phyloP scores from a whole-genome alignment of 148 eudicot genomes.

The Nepenthes mirabilis region DNA sequence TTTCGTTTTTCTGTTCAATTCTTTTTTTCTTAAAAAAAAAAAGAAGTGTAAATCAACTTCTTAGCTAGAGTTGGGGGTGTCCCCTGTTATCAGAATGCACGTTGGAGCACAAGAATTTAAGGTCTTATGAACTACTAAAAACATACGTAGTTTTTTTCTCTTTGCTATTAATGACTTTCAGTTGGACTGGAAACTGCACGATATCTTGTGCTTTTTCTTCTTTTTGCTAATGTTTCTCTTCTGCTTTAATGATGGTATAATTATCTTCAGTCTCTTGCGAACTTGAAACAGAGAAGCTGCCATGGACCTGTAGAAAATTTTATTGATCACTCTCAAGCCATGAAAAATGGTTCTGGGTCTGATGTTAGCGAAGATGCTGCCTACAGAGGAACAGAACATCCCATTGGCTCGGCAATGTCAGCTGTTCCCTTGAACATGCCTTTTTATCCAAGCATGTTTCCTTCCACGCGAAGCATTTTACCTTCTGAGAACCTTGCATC shows the following conservation, averaged over 20 bases:
- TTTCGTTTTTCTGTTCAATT: too few species aligned
- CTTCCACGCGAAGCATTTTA: constrained; percentile 12
- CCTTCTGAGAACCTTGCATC: constrained; percentile 1
- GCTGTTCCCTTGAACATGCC: constrained; percentile 22
- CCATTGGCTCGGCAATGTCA: constrained; percentile 8
- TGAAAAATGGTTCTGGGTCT: constrained; percentile 10
- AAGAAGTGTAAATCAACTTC: too few species aligned
- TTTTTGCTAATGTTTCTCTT: neutral
- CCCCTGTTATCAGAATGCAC: too few species aligned
- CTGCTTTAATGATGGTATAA: neutral
- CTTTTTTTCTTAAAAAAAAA: too few species aligned
- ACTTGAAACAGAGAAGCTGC: constrained; percentile 2
- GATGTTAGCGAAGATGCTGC: constrained; percentile 31
- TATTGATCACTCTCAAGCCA: neutral
- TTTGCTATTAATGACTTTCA: neutral
- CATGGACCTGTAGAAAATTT: constrained; percentile 1
- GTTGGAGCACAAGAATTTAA: too few species aligned
- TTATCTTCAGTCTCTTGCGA: neutral
- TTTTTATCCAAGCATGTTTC: constrained; percentile 24
- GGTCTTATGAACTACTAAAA: too few species aligned
- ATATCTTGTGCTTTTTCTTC: neutral
- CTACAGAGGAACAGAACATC: neutral
- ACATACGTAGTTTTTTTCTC: too few species aligned
- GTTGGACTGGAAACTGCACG: neutral
- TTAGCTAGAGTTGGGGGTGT: too few species aligned